Base-by-base conservation (phyloP, 352 stramenopile genomes). In the Halophytophthora batemanensis region DNA sequence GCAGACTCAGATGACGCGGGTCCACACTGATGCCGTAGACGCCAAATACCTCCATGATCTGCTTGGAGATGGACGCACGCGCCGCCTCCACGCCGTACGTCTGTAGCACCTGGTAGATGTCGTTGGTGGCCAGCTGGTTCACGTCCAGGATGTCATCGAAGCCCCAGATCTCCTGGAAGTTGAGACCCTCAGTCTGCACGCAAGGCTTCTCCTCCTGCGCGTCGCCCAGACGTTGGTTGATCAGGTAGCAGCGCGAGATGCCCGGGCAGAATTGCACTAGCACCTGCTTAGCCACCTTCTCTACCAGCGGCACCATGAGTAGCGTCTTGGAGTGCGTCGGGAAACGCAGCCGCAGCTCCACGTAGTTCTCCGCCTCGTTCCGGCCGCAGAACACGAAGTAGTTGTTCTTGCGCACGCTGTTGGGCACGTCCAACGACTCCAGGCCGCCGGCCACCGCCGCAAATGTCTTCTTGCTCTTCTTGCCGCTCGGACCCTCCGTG, bases 11-110 rank as follows among this genome's bases (percentile, higher is more conserved):
- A 80, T 99, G 98, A 59, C 97, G 88, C 37, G 92, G 87, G 70
- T 99, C 96, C 12, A 99, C 97, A 50, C 82, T 91, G 74, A 99
- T 99, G 63, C 97, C 97, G 77, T 99, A 99, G 1, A 98, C 97
- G 42, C 95, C 96, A 70, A 99, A 99, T 11, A 99, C 98, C 47
- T 95, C 83, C 40, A 89, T 96, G 63, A 99, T 99, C 81, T 99
- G 96, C 53, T 98, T 93, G 6, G 98, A 97, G 76, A 99, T 99
- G 50, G 81, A 97, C 33, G 87, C 95, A 19, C 98, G 87, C 40
- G 95, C 95, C 18, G 97, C 98, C 67, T 99, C 98, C 7, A 99
- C 97, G 58, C 98, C 98, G 71, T 99, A 99, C 3, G 93, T 96
- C 53, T 91, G 87, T 47, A 98, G 66, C 55, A 99, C 93, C 51